A percentile compares a stretch with the other conserved stretches of the same genome.
Conservation (phyloP, 1,139 yeast genomes). For the Saccharomyces hybrid region DNA sequence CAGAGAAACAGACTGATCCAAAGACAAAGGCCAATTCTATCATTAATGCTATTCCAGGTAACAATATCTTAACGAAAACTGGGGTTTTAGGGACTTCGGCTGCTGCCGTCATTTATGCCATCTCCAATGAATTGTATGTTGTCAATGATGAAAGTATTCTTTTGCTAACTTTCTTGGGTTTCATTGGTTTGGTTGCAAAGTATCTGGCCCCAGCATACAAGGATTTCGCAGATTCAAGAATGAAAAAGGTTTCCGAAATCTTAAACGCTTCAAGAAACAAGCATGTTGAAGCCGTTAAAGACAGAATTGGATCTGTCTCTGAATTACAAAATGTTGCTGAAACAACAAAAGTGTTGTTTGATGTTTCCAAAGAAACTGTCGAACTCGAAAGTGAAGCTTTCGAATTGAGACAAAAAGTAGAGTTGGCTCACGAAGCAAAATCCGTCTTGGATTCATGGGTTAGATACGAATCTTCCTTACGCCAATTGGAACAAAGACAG, state of each 20-base stretch:
- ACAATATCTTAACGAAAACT: slow-evolving; percentile 79
- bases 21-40: slow-evolving; percentile 85
- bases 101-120: slow-evolving; percentile 89
- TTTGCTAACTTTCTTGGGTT: slow-evolving; percentile 70
- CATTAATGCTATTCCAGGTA: slow-evolving; percentile 90
- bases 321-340: slow-evolving; percentile 86
- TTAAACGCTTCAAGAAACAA: slow-evolving; percentile 82
- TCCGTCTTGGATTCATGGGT: slow-evolving; percentile 97
- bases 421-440: slow-evolving; percentile 83
- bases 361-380: slow-evolving; percentile 93
- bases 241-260: slow-evolving; percentile 71
- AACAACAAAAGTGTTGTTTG: slow-evolving; percentile 86
- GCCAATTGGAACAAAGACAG: slow-evolving; percentile 93
- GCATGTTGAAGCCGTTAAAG: slow-evolving; percentile 88
- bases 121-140: slow-evolving; percentile 86
- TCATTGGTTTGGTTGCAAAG: slow-evolving; percentile 71
- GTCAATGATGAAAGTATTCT: slow-evolving; percentile 90
- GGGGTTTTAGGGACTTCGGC: slow-evolving; percentile 91
- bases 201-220: slow-evolving; percentile 90
- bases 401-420: slow-evolving; percentile 85
- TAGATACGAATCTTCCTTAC: slow-evolving; percentile 93
- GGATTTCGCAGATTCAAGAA: slow-evolving; percentile 90
- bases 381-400: slow-evolving; percentile 89
- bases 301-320: slow-evolving; percentile 80
- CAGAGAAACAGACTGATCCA: slow-evolving; percentile 58